phyloP scores from a whole-genome alignment of 2,329 filamentous ascomycete species.

The Akanthomyces uredinophilus region DNA sequence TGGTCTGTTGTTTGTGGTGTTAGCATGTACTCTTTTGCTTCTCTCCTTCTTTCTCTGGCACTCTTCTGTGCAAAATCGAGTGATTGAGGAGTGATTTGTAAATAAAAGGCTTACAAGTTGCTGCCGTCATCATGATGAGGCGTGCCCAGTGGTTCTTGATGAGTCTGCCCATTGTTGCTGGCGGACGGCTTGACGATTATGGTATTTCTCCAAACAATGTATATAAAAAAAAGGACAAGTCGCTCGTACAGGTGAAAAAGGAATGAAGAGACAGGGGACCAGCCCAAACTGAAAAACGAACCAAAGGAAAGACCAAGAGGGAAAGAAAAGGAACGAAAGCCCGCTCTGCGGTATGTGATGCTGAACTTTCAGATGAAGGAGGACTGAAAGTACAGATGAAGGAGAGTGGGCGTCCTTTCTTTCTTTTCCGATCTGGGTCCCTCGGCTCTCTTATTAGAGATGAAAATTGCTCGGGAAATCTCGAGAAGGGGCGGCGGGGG shows the following conservation, averaged over 20 bases:
- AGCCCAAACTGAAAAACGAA: constrained; percentile 14
- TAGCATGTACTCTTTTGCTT: background rate
- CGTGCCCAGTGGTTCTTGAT: constrained; percentile 99
- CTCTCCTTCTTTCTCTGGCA: too few species aligned
- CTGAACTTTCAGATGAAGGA: constrained; percentile 9
- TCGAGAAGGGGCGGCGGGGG: too few species aligned
- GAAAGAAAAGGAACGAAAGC: constrained; percentile 4
- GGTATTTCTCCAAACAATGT: background rate
- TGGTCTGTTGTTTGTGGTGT: constrained; percentile 63
- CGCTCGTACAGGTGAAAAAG: background rate
- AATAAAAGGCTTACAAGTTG: constrained; percentile 54
- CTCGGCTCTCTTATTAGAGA: constrained; percentile 5
- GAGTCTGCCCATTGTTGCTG: constrained; percentile 77
- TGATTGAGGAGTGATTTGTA: background rate
- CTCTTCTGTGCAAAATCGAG: too few species aligned
- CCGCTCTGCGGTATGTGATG: constrained; percentile 7
- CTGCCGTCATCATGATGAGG: constrained; percentile 83
- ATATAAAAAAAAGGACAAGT: background rate
- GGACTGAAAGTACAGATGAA: constrained; percentile 13
- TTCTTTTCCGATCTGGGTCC: background rate
- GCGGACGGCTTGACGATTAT: background rate
- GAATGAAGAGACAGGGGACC: constrained; percentile 5
- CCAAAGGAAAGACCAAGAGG: background rate
- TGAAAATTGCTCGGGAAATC: too few species aligned
- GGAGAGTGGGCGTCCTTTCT: background rate